Base-by-base conservation (phyloP, 2,329 filamentous ascomycete species). In the Clonostachys sp. region DNA sequence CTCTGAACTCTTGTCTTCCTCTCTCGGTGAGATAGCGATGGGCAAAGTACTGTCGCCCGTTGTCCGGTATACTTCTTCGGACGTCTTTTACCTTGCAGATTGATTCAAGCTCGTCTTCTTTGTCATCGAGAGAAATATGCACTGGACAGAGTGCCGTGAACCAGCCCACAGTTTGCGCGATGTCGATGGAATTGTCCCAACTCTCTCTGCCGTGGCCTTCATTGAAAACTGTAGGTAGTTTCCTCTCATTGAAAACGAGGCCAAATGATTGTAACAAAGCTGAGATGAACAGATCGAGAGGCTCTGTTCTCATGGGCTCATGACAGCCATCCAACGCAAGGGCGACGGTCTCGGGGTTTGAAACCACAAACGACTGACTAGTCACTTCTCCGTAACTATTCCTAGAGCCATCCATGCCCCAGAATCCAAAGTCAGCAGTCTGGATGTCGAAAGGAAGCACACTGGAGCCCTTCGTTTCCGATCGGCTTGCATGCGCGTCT, bases 11-110 rank as follows among this genome's bases (percentile, higher is more conserved):
- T 38, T 65, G 50, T 1, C 49, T 52, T 2, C 62, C 62, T 44
- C 70, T 70, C n/a, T 54, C 56, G 1, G 63, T 62, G 3, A 65
- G 2, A 57, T 54, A 55, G 9, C 49, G 55, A 18, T 59, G 57
- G 1, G 65, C 61, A 50, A 73, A 72, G 51, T 71, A 71, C 1
- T 61, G 55, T 35, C 58, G 54, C 1, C 68, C 69, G 45, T 71
- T 68, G 16, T 54, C 55, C 1, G 64, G 62, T 2, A 65, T 55
- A 9, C 50, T 55, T 47, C 52, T 45, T 3, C 54, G 41, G 0
- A 38, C 34, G 14, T 57, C 54, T 38, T 56, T 56, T 17, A 53
- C 53, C 4, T 35, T 34, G 42, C 48, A 46, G 13, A 55, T 50
- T 2, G 48, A 17, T 3, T 54, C 44, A 7, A 49, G 8, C 9